Evolutionary conservation across 2,329 filamentous ascomycete species (phyloP).

Genomic region (Proliferodiscus dingleyae): DNA sequence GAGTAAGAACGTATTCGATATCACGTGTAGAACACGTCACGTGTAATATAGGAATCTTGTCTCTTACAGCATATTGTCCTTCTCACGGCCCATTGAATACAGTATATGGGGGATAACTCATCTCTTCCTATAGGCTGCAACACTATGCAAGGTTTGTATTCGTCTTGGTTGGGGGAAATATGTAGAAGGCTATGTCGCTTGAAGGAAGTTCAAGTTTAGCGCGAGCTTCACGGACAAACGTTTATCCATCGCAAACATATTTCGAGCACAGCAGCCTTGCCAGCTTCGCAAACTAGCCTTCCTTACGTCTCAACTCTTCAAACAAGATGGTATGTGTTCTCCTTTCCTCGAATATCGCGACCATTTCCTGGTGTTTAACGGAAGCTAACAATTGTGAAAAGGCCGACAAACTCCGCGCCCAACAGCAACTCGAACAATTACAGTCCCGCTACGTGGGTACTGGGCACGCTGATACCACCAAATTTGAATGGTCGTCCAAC

Average conservation of each 20-base stretch:
- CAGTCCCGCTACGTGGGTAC: constrained; percentile 96
- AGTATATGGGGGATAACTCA: too few relatives aligned
- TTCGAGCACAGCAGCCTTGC: background rate
- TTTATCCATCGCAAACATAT: background rate
- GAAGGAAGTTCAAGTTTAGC: too few relatives aligned
- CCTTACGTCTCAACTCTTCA: background rate
- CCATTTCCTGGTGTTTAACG: too few relatives aligned
- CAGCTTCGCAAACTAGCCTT: background rate
- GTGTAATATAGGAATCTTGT: constrained; percentile 3
- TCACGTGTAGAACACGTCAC: constrained; percentile 14
- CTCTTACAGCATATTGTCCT: background rate
- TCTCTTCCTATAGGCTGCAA: too few relatives aligned
- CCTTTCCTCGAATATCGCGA: too few relatives aligned
- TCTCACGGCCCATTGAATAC: background rate
- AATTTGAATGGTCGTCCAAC: constrained; percentile 96
- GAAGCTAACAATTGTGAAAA: too few relatives aligned
- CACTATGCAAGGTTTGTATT: too few relatives aligned
- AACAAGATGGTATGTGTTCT: constrained; percentile 17
- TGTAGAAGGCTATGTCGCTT: too few relatives aligned
- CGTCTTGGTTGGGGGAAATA: too few relatives aligned
- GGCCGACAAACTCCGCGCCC: constrained; percentile 97
- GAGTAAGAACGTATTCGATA: background rate
- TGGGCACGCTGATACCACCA: constrained; percentile 92
- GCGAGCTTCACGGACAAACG: too few relatives aligned
- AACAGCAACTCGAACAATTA: constrained; percentile 95